A percentile compares a stretch with the other conserved stretches of the same genome.
These are phyloP conservation scores for Acrocalymma vagum DNA, from an alignment of 2,329 filamentous ascomycete genomes.

Conservation along the genomic window DNA sequence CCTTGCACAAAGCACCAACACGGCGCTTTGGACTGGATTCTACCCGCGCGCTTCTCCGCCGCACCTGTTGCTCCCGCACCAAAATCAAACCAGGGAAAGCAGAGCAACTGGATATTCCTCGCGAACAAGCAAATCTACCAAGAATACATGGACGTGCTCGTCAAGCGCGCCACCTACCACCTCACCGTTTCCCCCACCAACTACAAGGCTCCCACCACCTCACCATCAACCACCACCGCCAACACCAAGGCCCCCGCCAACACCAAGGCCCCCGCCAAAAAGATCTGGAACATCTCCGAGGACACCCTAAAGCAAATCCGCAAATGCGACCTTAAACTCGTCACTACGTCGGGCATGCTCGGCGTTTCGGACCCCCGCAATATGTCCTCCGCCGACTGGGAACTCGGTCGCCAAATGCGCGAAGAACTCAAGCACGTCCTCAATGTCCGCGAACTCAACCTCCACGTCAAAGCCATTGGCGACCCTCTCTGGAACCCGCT, in stretches of 20 bases:
- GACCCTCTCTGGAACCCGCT: constrained; percentile 51
- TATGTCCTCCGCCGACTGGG: constrained; percentile 42
- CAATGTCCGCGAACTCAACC: constrained; percentile 28
- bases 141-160: constrained; percentile 45
- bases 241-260: constrained; percentile 39
- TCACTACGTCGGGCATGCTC: constrained; percentile 45
- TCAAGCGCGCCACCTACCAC: constrained; percentile 38
- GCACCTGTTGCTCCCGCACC: neutral
- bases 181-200: constrained; percentile 43
- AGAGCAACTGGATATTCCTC: constrained; percentile 37
- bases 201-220: constrained; percentile 21
- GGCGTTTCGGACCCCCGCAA: constrained; percentile 44
- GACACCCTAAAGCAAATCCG: constrained; percentile 30
- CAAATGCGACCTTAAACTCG: constrained; percentile 38
- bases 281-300: constrained; percentile 39
- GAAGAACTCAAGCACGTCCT: constrained; percentile 28
- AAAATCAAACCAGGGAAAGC: constrained; percentile 1
- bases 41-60: constrained; percentile 14
- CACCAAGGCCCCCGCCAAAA: constrained; percentile 22
- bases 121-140: constrained; percentile 41
- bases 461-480: constrained; percentile 44
- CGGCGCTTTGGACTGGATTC: constrained; percentile 27
- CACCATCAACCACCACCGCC: constrained; percentile 4
- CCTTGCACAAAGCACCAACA: constrained; percentile 13
- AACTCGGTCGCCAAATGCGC: constrained; percentile 36